phyloP scores from a whole-genome alignment of 139 green algal species.

The Haematococcus sp. region DNA sequence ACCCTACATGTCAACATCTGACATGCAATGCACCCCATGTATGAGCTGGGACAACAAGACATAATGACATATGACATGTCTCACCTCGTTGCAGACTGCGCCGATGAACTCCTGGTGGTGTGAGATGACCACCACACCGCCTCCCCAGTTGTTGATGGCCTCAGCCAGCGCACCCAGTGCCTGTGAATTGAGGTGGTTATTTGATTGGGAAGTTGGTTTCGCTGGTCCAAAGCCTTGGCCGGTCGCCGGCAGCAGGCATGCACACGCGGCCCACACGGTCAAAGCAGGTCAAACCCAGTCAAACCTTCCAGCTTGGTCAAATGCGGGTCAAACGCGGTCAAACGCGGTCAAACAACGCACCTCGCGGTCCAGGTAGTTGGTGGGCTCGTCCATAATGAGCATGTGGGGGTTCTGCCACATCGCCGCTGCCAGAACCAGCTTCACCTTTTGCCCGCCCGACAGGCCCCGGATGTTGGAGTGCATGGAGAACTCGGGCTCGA shows the following conservation, averaged over 20 bases:
- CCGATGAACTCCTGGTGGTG: conserved; percentile 49
- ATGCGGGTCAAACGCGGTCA: neutral
- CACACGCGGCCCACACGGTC: too few species aligned
- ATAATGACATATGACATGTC: too few species aligned
- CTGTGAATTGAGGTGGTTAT: conserved; percentile 41
- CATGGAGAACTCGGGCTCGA: conserved; percentile 88
- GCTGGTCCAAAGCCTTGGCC: too few species aligned
- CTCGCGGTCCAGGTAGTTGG: conserved; percentile 87
- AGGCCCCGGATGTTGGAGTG: conserved; percentile 75
- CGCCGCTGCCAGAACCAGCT: conserved; percentile 71
- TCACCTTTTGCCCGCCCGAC: conserved; percentile 58
- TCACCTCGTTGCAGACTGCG: conserved; percentile 39
- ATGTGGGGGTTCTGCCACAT: conserved; percentile 86
- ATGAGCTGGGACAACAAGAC: too few species aligned
- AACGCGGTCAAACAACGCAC: too few species aligned
- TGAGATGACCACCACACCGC: conserved; percentile 44
- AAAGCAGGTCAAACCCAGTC: too few species aligned
- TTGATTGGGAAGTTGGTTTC: too few species aligned
- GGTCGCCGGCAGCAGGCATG: too few species aligned
- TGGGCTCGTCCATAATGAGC: conserved; percentile 87
- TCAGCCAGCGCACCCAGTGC: conserved; percentile 76
- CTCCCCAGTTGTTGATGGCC: conserved; percentile 67
- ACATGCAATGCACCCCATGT: too few species aligned
- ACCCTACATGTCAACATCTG: too few species aligned
- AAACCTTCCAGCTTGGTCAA: too few species aligned